Percentiles rank a stretch among this genome's conserved stretches.
phyloP scores from a whole-genome alignment of 2,329 filamentous ascomycete species.

The Diaporthe amygdali region DNA sequence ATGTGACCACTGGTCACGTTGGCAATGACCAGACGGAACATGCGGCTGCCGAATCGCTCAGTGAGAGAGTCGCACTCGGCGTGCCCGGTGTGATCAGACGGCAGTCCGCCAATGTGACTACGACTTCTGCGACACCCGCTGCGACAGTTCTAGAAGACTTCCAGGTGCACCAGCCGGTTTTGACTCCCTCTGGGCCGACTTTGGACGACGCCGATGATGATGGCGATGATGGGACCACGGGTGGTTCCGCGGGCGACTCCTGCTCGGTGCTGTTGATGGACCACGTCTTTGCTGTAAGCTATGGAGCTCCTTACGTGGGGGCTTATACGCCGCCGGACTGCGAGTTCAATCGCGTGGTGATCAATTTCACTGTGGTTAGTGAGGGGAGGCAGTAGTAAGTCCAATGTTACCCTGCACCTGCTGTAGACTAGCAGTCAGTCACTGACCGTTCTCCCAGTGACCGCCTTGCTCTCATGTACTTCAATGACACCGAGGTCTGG shows the following conservation, averaged over 20 bases:
- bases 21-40: neutral
- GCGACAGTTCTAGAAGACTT: conserved; percentile 64
- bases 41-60: neutral
- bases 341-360: conserved; percentile 73
- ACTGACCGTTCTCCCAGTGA: conserved; percentile 46
- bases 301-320: conserved; percentile 77
- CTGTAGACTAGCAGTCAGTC: neutral
- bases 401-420: neutral
- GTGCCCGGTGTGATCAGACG: conserved; percentile 15
- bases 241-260: conserved; percentile 30
- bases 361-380: conserved; percentile 78
- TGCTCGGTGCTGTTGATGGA: conserved; percentile 69
- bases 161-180: conserved; percentile 71
- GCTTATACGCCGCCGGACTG: conserved; percentile 71
- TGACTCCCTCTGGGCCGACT: conserved; percentile 50
- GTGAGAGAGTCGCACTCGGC: neutral
- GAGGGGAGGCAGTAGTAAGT: conserved; percentile 68
- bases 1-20: neutral
- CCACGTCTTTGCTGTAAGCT: conserved; percentile 74
- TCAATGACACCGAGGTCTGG: conserved; percentile 82
- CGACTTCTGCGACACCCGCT: conserved; percentile 31
- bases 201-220: conserved; percentile 34
- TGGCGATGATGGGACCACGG: neutral
- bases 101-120: conserved; percentile 20
- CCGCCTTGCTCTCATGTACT: conserved; percentile 75